These are phyloP conservation scores for Neurospora pannonica DNA, from an alignment of 495 filamentous ascomycete species.

Conservation along the genomic window DNA sequence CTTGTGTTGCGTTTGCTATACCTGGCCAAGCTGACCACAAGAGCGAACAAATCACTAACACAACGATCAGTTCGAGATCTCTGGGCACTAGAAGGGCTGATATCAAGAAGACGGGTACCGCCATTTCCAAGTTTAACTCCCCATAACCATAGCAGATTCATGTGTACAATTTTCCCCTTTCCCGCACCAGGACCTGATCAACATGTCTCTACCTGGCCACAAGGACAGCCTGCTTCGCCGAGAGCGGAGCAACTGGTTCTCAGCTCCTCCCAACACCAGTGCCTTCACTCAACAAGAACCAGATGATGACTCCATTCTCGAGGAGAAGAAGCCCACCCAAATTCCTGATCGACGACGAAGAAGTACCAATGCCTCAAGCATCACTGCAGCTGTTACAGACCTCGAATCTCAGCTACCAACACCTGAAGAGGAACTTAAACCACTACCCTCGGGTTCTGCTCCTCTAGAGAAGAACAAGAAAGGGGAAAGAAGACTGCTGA, in stretches of 20 bases:
- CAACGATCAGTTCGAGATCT: neutral
- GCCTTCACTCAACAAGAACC: neutral
- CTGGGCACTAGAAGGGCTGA: neutral
- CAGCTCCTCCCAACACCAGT: neutral
- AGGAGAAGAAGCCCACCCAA: neutral
- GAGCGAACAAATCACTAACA: neutral
- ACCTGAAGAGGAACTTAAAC: conserved; percentile 4
- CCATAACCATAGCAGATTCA: neutral
- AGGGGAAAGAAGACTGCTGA: neutral
- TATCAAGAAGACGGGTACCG: neutral
- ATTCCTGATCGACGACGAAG: neutral
- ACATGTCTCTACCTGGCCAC: neutral
- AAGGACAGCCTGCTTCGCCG: neutral
- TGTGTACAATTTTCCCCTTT: neutral
- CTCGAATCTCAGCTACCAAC: neutral
- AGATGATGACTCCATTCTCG: neutral
- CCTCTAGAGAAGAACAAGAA: neutral
- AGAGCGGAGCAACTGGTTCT: neutral
- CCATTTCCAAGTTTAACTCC: neutral
- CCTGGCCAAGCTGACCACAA: neutral
- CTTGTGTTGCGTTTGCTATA: neutral
- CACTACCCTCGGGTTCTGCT: neutral
- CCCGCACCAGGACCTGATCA: neutral
- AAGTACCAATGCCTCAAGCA: neutral
- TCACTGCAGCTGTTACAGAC: neutral